Conservation (phyloP, 305 asterid genomes). For the Fraxinus platypoda region DNA sequence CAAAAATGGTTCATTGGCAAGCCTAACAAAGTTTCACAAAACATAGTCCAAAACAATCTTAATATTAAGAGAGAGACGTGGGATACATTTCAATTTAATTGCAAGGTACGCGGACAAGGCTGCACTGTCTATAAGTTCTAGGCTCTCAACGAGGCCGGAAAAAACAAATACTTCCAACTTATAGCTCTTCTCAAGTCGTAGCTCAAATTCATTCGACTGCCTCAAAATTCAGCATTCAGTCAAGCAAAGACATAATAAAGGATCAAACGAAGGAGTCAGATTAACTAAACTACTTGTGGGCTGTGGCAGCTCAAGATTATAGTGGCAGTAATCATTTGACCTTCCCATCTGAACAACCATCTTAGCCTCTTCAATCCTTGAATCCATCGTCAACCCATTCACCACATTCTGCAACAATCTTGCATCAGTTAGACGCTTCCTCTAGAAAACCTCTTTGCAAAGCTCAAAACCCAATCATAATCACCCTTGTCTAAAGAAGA, state of each 20-base stretch:
- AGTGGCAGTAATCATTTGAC: constrained; percentile 32
- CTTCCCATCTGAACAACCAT: constrained; percentile 39
- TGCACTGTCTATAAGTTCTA: background rate
- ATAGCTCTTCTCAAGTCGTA: background rate
- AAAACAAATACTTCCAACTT: background rate
- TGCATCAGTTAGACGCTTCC: constrained; percentile 31
- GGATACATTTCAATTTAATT: background rate
- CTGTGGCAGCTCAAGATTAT: constrained; percentile 29
- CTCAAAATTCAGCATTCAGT: background rate
- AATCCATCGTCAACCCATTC: constrained; percentile 33
- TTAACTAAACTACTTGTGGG: background rate
- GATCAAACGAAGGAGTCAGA: background rate
- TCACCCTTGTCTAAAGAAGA: constrained; percentile 38
- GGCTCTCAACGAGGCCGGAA: background rate
- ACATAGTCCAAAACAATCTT: background rate
- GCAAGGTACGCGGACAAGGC: background rate
- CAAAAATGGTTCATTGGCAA: background rate
- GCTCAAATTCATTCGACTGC: background rate
- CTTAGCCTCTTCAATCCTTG: constrained; percentile 39
- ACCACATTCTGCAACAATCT: constrained; percentile 40
- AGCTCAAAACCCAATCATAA: constrained; percentile 44
- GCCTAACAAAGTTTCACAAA: background rate
- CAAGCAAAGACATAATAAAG: background rate
- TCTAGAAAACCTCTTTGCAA: constrained; percentile 35
- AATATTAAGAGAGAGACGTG: background rate